phyloP scores from a whole-genome alignment of 192 early-diverging fungal species.

The Podila epicladia region DNA sequence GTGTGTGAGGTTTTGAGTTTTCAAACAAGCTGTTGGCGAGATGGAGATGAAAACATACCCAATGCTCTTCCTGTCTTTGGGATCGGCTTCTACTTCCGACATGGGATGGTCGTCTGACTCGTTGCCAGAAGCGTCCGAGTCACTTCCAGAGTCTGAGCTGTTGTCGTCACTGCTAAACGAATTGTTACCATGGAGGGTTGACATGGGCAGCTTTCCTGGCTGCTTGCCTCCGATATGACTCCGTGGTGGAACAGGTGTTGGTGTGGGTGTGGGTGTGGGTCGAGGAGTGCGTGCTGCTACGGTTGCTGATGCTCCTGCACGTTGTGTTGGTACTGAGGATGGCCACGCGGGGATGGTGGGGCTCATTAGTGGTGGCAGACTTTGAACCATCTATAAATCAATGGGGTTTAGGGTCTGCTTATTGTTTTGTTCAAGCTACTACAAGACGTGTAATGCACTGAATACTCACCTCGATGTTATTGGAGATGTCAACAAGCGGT shows the following conservation, averaged over 20 bases:
- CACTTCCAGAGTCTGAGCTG: constrained; percentile 32
- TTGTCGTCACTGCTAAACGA: constrained; percentile 24
- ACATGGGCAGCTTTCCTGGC: constrained; percentile 42
- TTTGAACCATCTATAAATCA: not conserved
- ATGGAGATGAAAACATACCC: constrained; percentile 10
- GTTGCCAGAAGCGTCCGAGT: constrained; percentile 27
- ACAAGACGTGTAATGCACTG: too few species aligned
- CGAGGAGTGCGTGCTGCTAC: not conserved
- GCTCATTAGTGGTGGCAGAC: not conserved
- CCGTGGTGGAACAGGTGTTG: constrained; percentile 22
- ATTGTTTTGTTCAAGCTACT: too few species aligned
- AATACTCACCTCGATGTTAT: constrained; percentile 1
- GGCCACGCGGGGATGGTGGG: not conserved
- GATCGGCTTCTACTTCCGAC: constrained; percentile 19
- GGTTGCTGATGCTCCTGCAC: not conserved
- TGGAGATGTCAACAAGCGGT: not conserved
- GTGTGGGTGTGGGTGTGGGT: constrained; percentile 20
- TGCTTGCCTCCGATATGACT: constrained; percentile 39
- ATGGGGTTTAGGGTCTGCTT: not conserved
- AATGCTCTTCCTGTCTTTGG: constrained; percentile 25
- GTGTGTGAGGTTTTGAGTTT: not conserved
- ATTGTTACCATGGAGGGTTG: not conserved
- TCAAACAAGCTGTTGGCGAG: too few species aligned
- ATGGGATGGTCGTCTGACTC: not conserved
- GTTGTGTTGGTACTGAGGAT: not conserved